A percentile compares a stretch with the other conserved stretches of the same genome.
phyloP scores from a whole-genome alignment of 768 basidiomycete species.

The Termitomyces sp. region DNA sequence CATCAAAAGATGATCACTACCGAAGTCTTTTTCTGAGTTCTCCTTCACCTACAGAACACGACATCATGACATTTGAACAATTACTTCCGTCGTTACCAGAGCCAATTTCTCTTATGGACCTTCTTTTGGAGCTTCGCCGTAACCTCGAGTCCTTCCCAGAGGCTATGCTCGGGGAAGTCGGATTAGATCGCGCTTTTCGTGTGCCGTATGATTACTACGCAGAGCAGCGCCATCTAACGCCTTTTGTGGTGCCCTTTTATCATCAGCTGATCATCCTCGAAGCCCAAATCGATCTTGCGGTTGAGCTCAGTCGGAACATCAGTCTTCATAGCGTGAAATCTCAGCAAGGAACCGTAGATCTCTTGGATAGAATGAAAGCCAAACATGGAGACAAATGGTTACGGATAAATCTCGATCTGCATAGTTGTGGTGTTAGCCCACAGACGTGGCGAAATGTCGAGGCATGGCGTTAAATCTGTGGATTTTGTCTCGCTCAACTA shows the following conservation, averaged over 20 bases:
- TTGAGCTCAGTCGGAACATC: conserved; percentile 70
- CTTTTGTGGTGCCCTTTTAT: conserved; percentile 69
- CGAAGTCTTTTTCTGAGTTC: conserved; percentile 50
- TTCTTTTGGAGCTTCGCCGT: conserved; percentile 53
- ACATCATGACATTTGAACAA: conserved; percentile 39
- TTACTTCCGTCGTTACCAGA: conserved; percentile 67
- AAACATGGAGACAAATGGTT: conserved; percentile 55
- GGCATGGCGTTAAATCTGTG: conserved; percentile 34
- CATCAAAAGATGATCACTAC: conserved; percentile 73
- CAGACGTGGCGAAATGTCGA: conserved; percentile 73
- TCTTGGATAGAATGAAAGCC: conserved; percentile 54
- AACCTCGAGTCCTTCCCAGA: conserved; percentile 57
- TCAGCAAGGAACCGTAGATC: conserved; percentile 58
- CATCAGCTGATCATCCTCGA: conserved; percentile 83
- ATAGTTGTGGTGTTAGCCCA: conserved; percentile 82
- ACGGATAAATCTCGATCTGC: conserved; percentile 77
- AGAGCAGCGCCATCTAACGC: conserved; percentile 53
- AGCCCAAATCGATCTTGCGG: conserved; percentile 79
- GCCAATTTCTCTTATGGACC: conserved; percentile 54
- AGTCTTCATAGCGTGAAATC: conserved; percentile 87
- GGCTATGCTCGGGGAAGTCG: conserved; percentile 92
- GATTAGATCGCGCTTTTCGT: conserved; percentile 77
- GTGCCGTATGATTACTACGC: conserved; percentile 55
- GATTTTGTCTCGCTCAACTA: conserved; percentile 1
- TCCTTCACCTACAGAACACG: conserved; percentile 18